Evolutionary conservation across 169 alveolate genomes (phyloP).

Genomic region (Cryptosporidium xiaoi): DNA sequence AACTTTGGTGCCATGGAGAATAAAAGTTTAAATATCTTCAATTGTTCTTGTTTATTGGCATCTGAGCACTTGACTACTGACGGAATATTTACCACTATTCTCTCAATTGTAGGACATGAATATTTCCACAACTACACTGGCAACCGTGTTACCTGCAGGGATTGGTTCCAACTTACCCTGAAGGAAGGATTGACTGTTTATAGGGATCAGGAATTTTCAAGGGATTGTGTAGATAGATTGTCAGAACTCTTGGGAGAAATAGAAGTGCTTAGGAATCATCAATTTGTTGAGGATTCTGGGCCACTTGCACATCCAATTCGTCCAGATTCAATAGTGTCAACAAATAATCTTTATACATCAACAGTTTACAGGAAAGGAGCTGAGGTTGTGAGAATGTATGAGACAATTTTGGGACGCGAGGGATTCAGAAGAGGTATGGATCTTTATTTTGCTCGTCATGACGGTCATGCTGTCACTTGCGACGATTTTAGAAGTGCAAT

Average conservation of each 20-base stretch:
- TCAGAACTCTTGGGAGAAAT: slow-evolving; percentile 89
- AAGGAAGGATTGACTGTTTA: slow-evolving; percentile 94
- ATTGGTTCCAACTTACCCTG: slow-evolving; percentile 93
- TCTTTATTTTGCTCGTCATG: slow-evolving; percentile 89
- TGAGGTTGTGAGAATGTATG: slow-evolving; percentile 94
- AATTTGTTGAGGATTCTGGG: slow-evolving; percentile 91
- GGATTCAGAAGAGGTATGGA: slow-evolving; percentile 93
- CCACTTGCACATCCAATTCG: slow-evolving; percentile 94
- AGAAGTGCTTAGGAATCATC: slow-evolving; percentile 82
- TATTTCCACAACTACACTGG: slow-evolving; percentile 94
- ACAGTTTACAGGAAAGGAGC: slow-evolving; percentile 95
- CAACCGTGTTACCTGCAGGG: slow-evolving; percentile 92
- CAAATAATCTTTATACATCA: slow-evolving; percentile 92
- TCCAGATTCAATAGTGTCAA: slow-evolving; percentile 90
- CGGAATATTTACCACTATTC: slow-evolving; percentile 85
- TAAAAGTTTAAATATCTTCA: slow-evolving; percentile 92
- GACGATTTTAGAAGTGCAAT: slow-evolving; percentile 93
- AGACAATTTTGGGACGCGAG: slow-evolving; percentile 89
- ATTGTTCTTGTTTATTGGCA: slow-evolving; percentile 89
- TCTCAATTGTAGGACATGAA: slow-evolving; percentile 92
- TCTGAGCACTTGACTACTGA: slow-evolving; percentile 89
- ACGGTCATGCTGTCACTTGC: slow-evolving; percentile 92
- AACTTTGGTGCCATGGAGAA: slow-evolving; percentile 95
- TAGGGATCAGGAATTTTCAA: slow-evolving; percentile 89
- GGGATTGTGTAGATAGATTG: slow-evolving; percentile 83